Base-by-base conservation (phyloP, 345 rosid species). In the Angophora floribunda region DNA sequence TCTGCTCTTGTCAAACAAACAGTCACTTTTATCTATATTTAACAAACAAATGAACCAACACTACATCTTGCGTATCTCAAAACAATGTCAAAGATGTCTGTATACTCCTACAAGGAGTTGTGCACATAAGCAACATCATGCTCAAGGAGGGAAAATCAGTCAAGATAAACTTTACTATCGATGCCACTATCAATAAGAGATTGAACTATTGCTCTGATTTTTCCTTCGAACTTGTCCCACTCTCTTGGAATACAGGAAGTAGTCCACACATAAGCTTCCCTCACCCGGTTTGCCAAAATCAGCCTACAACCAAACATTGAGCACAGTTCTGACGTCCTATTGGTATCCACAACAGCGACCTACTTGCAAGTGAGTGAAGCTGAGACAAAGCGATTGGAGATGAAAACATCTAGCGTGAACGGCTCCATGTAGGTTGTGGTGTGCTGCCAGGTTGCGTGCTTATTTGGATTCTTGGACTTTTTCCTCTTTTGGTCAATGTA, bases 1-100 rank as follows among this genome's bases (percentile, higher is more conserved):
- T 65, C 1, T 14, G 21, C 19, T 13, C 0, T 0, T 7, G 0
- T n/a, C 9, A 65, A 3, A n/a, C 13, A 11, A 59, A 59, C 30
- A 59, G 0, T 59, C 0, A 1, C n/a, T 11, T 5, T 5, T 11
- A 24, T 59, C 7, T 10, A 11, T 59, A 26, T 59, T 11, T 2
- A 24, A 59, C 14, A 0, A 24, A n/a, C n/a, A 57, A 57, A 26
- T 26, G 30, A 59, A 59, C 30, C 26, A 59, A 24, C 2, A 57
- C 6, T 26, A 11, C 14, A 5, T 59, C 14, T 7, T 0, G 15
- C 30, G 0, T 26, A 26, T 26, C 67, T 22, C 15, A 26, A 26
- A 26, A 26, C 67, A 59, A 59, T 10, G 1, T 26, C 7, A 4
- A 59, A 11, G 15, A 59, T 59, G 15, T 59, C 30, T 26, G 2